Evolutionary conservation across 1,284 basidiomycete genomes (phyloP).

Genomic region (Moesziomyces sp.): DNA sequence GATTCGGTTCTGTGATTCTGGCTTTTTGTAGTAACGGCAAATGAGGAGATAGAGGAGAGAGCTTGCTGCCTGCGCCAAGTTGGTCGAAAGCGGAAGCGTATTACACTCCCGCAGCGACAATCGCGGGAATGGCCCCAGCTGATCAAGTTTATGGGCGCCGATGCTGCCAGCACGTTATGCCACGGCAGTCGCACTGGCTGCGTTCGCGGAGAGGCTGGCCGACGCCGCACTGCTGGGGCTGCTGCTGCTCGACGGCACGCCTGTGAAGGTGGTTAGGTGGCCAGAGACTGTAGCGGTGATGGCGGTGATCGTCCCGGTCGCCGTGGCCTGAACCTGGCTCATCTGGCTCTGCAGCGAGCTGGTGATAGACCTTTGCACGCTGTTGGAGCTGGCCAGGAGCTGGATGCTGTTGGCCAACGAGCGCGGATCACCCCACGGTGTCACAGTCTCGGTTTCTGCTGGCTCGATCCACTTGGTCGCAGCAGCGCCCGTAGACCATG

Average conservation of each 20-base stretch:
- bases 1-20: too few species aligned
- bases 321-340: slow-evolving; percentile 27
- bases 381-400: slow-evolving; percentile 41
- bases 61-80: too few species aligned
- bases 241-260: slow-evolving; percentile 3
- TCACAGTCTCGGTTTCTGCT: slow-evolving; percentile 29
- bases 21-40: too few species aligned
- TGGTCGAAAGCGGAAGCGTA: too few species aligned
- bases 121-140: too few species aligned
- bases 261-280: slow-evolving; percentile 22
- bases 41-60: too few species aligned
- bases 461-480: slow-evolving; percentile 24
- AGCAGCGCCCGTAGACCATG: slow-evolving; percentile 22
- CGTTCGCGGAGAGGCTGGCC: neutral
- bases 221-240: neutral
- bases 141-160: too few species aligned
- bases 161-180: neutral
- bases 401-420: slow-evolving; percentile 41
- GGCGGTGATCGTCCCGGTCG: slow-evolving; percentile 17
- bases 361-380: slow-evolving; percentile 27
- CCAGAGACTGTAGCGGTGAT: slow-evolving; percentile 36
- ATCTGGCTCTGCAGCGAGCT: slow-evolving; percentile 35
- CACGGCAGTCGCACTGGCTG: slow-evolving; percentile 2
- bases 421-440: slow-evolving; percentile 46
- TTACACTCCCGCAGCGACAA: too few species aligned